A percentile compares a stretch with the other conserved stretches of the same genome.
These are phyloP conservation scores for Poronia punctata DNA, from an alignment of 495 filamentous ascomycete species.

Conservation along the genomic window DNA sequence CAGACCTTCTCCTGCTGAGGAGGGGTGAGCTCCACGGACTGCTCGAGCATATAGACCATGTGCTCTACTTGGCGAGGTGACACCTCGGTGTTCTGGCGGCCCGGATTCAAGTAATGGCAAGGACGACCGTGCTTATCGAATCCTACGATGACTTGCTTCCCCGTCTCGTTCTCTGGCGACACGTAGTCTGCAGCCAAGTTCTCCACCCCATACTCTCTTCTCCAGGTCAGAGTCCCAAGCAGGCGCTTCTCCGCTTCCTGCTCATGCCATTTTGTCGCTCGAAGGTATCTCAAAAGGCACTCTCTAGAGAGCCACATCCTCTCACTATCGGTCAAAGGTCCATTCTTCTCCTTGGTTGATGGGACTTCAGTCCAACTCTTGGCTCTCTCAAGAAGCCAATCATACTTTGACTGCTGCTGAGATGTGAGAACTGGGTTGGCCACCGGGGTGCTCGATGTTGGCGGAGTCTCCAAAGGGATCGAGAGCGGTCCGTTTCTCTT, in stretches of 20 bases:
- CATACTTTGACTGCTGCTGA: constrained; percentile 82
- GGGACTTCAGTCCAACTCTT: constrained; percentile 67
- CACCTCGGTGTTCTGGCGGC: constrained; percentile 85
- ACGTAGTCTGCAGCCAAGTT: constrained; percentile 77
- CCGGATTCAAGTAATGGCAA: constrained; percentile 83
- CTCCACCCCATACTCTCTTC: constrained; percentile 73
- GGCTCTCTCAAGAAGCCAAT: constrained; percentile 58
- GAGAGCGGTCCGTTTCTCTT: constrained; percentile 46
- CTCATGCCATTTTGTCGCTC: constrained; percentile 85
- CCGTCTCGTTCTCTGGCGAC: constrained; percentile 85
- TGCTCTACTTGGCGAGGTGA: constrained; percentile 89
- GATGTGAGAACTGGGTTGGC: constrained; percentile 50
- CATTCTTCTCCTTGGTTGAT: constrained; percentile 51
- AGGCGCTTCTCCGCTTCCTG: constrained; percentile 70
- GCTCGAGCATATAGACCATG: constrained; percentile 91
- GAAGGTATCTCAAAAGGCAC: constrained; percentile 86
- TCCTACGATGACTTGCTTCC: constrained; percentile 84
- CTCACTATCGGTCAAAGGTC: constrained; percentile 70
- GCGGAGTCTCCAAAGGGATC: constrained; percentile 62
- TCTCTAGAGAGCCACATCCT: constrained; percentile 85
- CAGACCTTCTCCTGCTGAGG: constrained; percentile 79
- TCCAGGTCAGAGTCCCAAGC: constrained; percentile 74
- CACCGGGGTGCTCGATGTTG: constrained; percentile 46
- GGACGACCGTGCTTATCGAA: constrained; percentile 78
- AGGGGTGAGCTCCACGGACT: constrained; percentile 78